These are phyloP conservation scores for Bryum argenteum DNA, from an alignment of 225 moss, liverwort and hornwort species.

Conservation along the genomic window DNA sequence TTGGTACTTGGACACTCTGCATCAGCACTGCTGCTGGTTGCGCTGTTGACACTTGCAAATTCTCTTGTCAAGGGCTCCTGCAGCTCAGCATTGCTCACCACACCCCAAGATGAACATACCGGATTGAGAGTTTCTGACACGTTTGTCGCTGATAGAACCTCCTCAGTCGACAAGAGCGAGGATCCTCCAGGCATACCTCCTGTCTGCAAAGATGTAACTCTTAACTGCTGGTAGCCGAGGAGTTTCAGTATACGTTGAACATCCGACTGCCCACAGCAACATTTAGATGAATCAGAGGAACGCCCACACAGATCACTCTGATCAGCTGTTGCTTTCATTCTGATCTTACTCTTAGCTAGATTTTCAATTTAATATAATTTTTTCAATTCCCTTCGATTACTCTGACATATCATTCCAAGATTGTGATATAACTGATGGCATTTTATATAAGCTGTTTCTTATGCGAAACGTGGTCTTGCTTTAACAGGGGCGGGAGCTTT, in stretches of 20 bases:
- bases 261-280: conserved; percentile 38
- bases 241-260: conserved; percentile 42
- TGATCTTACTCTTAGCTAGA: background rate
- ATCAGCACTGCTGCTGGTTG: conserved; percentile 58
- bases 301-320: background rate
- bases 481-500: background rate
- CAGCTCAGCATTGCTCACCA: conserved; percentile 17
- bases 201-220: conserved; percentile 18
- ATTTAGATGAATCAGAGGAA: background rate
- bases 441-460: background rate
- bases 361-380: background rate
- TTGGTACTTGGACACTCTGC: conserved; percentile 36
- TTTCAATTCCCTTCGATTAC: background rate
- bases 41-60: conserved; percentile 48
- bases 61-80: conserved; percentile 32
- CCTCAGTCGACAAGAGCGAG: conserved; percentile 31
- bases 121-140: conserved; percentile 39
- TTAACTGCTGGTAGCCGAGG: conserved; percentile 36
- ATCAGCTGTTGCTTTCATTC: background rate
- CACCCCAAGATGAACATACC: conserved; percentile 29
- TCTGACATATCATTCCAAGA: background rate
- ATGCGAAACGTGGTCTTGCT: background rate
- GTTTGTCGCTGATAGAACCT: conserved; percentile 41
- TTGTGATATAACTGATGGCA: background rate
- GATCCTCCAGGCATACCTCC: conserved; percentile 26